Conservation (phyloP, 2,329 filamentous ascomycete species). For the Berkeleyomyces basicola region DNA sequence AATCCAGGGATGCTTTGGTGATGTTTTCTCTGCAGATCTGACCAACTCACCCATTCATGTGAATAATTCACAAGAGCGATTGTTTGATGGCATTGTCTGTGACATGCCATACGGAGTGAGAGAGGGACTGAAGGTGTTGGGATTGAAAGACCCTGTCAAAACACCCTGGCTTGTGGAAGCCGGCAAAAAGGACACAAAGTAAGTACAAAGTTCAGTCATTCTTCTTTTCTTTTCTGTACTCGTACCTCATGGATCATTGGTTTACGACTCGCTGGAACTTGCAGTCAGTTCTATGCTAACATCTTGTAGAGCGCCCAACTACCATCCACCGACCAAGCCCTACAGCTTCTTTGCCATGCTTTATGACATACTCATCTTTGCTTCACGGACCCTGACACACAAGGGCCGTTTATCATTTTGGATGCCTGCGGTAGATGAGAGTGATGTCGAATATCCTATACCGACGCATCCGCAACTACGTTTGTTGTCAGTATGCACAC, state of each 20-base stretch:
- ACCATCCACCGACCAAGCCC: constrained; percentile 74
- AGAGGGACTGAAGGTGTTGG: constrained; percentile 79
- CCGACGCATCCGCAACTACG: constrained; percentile 63
- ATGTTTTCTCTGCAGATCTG: constrained; percentile 70
- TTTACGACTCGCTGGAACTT: no score
- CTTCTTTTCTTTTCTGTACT: no score
- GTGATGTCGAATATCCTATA: constrained; percentile 58
- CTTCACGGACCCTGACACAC: constrained; percentile 58
- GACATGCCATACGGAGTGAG: constrained; percentile 93
- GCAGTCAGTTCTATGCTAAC: not conserved
- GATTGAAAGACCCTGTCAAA: constrained; percentile 50
- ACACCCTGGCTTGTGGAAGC: constrained; percentile 45
- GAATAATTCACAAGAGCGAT: constrained; percentile 25
- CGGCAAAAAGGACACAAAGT: constrained; percentile 54
- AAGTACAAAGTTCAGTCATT: constrained; percentile 19
- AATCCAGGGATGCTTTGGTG: constrained; percentile 48
- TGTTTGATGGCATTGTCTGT: constrained; percentile 82
- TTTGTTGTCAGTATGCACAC: constrained; percentile 60
- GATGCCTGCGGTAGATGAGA: constrained; percentile 81
- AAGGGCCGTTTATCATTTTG: constrained; percentile 76
- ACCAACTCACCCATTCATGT: constrained; percentile 65
- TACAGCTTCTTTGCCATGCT: constrained; percentile 88
- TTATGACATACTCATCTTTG: constrained; percentile 75
- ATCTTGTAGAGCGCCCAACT: constrained; percentile 40
- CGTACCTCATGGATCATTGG: no score